phyloP scores from a whole-genome alignment of 371 early-diverging fungal species.

The Capillidium rhysosporum region DNA sequence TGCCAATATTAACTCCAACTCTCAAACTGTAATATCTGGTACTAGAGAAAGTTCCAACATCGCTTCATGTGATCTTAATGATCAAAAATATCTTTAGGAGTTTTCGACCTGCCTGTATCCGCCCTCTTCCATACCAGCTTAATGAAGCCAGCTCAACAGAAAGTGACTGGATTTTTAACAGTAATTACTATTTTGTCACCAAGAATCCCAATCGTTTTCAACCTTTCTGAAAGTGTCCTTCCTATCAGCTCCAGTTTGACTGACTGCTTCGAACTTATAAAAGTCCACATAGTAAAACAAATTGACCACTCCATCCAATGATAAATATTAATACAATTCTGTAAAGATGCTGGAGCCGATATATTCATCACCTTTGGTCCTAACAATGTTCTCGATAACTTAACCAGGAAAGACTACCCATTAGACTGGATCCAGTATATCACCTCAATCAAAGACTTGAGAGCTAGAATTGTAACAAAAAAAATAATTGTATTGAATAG shows the following conservation, averaged over 20 bases:
- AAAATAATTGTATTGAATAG: no score
- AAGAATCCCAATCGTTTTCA: conserved; percentile 66
- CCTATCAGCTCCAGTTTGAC: neutral
- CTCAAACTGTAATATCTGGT: conserved; percentile 80
- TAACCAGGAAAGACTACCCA: conserved; percentile 74
- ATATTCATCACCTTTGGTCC: conserved; percentile 79
- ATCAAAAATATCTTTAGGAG: conserved; percentile 58
- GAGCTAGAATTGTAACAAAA: no score
- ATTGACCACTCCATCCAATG: conserved; percentile 76
- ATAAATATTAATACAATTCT: conserved; percentile 62
- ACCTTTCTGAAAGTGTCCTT: conserved; percentile 42
- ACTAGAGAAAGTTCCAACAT: conserved; percentile 68
- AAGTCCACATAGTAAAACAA: conserved; percentile 46
- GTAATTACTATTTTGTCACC: conserved; percentile 36
- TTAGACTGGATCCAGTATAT: conserved; percentile 42
- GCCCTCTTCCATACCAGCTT: conserved; percentile 89
- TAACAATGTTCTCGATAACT: conserved; percentile 66
- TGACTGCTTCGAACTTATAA: conserved; percentile 30
- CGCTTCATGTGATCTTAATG: conserved; percentile 54
- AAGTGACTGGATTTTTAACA: conserved; percentile 45
- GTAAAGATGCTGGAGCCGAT: conserved; percentile 48
- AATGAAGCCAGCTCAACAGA: conserved; percentile 67
- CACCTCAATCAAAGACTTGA: no score
- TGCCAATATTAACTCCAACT: conserved; percentile 74
- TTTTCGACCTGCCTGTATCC: conserved; percentile 78